Evolutionary conservation across 257 asterid species (phyloP).

Genomic region (Lantana camara): DNA sequence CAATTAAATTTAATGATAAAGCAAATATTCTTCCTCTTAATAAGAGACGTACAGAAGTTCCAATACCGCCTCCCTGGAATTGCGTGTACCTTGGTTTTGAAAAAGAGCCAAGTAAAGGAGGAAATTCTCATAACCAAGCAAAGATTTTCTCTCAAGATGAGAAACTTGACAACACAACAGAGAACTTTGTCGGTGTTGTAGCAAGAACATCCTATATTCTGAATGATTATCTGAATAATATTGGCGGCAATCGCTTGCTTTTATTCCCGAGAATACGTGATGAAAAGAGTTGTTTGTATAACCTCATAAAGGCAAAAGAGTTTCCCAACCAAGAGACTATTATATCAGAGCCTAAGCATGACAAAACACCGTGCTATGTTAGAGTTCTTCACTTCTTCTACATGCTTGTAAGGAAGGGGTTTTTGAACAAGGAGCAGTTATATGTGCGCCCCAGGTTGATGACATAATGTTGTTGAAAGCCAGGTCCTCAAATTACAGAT

Average conservation of each 20-base stretch:
- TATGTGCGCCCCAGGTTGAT: slow-evolving; percentile 67
- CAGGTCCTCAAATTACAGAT: slow-evolving; percentile 42
- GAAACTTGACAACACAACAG: slow-evolving; percentile 21
- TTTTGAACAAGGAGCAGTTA: slow-evolving; percentile 85
- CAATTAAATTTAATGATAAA: slow-evolving; percentile 42
- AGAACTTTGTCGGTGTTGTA: slow-evolving; percentile 47
- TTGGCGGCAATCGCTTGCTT: slow-evolving; percentile 41
- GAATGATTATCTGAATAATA: slow-evolving; percentile 37
- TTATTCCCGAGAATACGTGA: slow-evolving; percentile 52
- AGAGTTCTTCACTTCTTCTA: slow-evolving; percentile 61
- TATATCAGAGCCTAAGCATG: slow-evolving; percentile 33
- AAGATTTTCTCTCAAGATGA: slow-evolving; percentile 20
- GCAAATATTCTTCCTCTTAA: slow-evolving; percentile 48
- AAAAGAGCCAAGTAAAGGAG: slow-evolving; percentile 24
- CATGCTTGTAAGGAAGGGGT: slow-evolving; percentile 70
- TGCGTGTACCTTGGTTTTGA: slow-evolving; percentile 42
- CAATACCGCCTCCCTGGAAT: slow-evolving; percentile 74
- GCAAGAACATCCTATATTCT: slow-evolving; percentile 70
- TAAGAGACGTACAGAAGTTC: slow-evolving; percentile 51
- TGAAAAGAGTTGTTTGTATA: slow-evolving; percentile 43
- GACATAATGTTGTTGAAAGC: slow-evolving; percentile 55
- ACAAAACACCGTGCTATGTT: slow-evolving; percentile 47
- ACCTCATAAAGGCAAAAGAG: slow-evolving; percentile 49
- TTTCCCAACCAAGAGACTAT: slow-evolving; percentile 34
- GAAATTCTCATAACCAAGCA: slow-evolving; percentile 28